Evolutionary conservation across 441 rosid species (phyloP).

Genomic region (Arabidopsis hybrid): DNA sequence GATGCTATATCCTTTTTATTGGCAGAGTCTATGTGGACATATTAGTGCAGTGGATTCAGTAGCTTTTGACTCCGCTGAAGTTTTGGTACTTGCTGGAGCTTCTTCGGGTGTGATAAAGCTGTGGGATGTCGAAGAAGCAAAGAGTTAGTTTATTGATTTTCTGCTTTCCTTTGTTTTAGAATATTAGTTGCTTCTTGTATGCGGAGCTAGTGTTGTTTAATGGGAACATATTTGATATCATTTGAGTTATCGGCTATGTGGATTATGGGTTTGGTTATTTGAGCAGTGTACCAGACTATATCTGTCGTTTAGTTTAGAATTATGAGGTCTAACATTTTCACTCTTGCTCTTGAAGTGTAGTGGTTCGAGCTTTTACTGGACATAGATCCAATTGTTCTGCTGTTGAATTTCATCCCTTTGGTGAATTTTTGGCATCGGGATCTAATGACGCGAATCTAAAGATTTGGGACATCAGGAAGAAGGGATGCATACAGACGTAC

Average conservation of each 20-base stretch:
- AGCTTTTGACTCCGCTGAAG: conserved; percentile 79
- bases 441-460: conserved; percentile 81
- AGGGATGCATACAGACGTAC: conserved; percentile 95
- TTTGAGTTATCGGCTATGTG: conserved; percentile 1
- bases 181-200: background rate
- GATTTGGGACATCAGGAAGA: conserved; percentile 96
- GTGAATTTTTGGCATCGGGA: conserved; percentile 96
- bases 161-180: conserved; percentile 14
- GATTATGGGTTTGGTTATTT: background rate
- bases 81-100: conserved; percentile 90
- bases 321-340: conserved; percentile 49
- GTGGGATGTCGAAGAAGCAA: conserved; percentile 97
- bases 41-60: conserved; percentile 45
- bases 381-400: conserved; percentile 92
- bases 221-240: background rate
- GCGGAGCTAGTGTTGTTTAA: conserved; percentile 14
- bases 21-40: conserved; percentile 81
- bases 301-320: background rate
- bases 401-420: conserved; percentile 96
- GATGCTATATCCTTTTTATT: conserved; percentile 27
- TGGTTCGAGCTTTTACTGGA: conserved; percentile 94
- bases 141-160: conserved; percentile 65
- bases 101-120: conserved; percentile 89
- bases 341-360: conserved; percentile 92
- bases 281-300: conserved; percentile 1